Evolutionary conservation across 2,329 filamentous ascomycete genomes (phyloP).

Genomic region (Xylaria sp.): DNA sequence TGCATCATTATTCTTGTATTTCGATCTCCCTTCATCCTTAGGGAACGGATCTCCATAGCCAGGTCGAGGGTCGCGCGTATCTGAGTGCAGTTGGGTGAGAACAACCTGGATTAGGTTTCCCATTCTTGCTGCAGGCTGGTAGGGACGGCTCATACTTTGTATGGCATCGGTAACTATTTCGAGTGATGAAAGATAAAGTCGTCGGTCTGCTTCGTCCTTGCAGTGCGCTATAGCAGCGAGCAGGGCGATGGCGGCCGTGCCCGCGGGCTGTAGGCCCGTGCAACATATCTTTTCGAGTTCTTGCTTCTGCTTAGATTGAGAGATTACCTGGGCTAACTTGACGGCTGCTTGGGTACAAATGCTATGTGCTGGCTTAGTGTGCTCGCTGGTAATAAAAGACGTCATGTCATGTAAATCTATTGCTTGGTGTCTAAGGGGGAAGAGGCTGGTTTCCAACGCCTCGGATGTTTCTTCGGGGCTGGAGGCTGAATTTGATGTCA

Average conservation of each 20-base stretch:
- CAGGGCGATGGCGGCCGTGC: slow-evolving; percentile 32
- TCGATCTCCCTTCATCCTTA: neutral
- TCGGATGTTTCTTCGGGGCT: slow-evolving; percentile 5
- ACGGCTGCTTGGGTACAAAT: slow-evolving; percentile 34
- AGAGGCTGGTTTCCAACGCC: neutral
- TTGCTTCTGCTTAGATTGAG: slow-evolving; percentile 31
- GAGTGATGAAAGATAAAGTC: slow-evolving; percentile 29
- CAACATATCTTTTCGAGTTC: slow-evolving; percentile 33
- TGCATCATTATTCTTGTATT: neutral
- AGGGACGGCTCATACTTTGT: slow-evolving; percentile 34
- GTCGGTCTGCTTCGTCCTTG: slow-evolving; percentile 30
- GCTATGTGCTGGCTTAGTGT: slow-evolving; percentile 1
- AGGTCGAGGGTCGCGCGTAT: neutral
- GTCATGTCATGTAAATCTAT: neutral
- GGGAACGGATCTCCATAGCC: neutral
- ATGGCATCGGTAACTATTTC: slow-evolving; percentile 29
- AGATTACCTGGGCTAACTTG: slow-evolving; percentile 30
- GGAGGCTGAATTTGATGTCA: neutral
- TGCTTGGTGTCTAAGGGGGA: neutral
- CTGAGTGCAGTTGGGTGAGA: slow-evolving; percentile 25
- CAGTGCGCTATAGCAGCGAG: slow-evolving; percentile 31
- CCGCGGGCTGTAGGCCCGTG: slow-evolving; percentile 33
- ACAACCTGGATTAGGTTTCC: slow-evolving; percentile 25
- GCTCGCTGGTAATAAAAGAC: neutral
- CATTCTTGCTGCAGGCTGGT: slow-evolving; percentile 34